Base-by-base conservation (phyloP, 352 stramenopile genomes). In the Pythium brachiatum region DNA sequence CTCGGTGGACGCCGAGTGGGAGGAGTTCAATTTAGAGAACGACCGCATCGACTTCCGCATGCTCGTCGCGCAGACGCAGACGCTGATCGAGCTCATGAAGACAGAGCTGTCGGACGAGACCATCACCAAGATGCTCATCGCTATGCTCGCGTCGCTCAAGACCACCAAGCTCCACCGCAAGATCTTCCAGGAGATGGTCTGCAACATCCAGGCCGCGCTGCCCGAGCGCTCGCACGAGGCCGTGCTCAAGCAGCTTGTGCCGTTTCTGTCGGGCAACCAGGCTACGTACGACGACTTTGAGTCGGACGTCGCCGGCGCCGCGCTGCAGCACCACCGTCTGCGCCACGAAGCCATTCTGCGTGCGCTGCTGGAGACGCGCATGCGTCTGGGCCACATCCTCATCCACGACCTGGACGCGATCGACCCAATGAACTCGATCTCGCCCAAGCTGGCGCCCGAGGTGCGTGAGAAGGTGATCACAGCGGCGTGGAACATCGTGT, bases 141-240 rank as follows among this genome's bases (percentile, higher is more conserved):
- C 86, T 8, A 92, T 95, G 82, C 67, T 95, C 26, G 79, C 83
- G 53, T 93, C 82, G 32, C 75, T 95, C 48, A 92, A 92, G 72
- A 92, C 82, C 32, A 89, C 84, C 32, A 93, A 93, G 69, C 69
- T 92, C 36, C 82, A 93, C 64, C 86, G 86, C 58, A 92, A 92
- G 65, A 93, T 95, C 57, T 92, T 95, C 68, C 84, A 92, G 57
- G 83, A 92, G 61, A 90, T 95, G 79, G 81, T 92, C 20, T 92
- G 79, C 71, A 92, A 94, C 70, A 84, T 94, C 56, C 83, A 93
- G 64, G 86, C 83, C 3, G 77, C 79, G 20, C 82, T 92, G 60
- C 79, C 86, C 21, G 75, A 90, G 57, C 67, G 73, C n/a, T 78
- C 77, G 31, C 81, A 90, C 46, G 72, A 89, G 31, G 62, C 71